Base-by-base conservation (phyloP, 306 rosid species). In the Hippophae rhamnoides region DNA sequence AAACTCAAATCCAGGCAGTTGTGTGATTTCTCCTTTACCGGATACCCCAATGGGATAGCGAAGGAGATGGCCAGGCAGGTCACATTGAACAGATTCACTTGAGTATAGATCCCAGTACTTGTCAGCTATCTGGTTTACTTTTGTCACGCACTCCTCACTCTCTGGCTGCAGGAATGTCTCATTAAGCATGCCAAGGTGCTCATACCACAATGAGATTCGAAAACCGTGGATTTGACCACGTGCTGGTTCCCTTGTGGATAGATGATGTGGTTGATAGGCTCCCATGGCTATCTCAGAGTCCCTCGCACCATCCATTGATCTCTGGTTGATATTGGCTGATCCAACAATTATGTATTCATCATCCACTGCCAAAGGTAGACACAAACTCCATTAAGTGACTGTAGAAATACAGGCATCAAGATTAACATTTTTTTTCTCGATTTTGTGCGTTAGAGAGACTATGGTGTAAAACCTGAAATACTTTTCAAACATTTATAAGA, bases 251-350 rank as follows among this genome's bases (percentile, higher is more conserved):
- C 65, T 52, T 23, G 60, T 59, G 0, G 74, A 74, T 9, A 68
- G 57, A 43, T 74, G 74, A 59, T 58, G 8, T 42, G 74, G 79
- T 40, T 74, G 79, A 59, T 58, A 68, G 42, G 67, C 79, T 64
- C 79, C 74, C 74, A 74, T 68, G 31, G 74, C 79, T 14, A 68
- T 74, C 68, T 68, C 78, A 45, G 78, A 74, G 64, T 74, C 78
- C 51, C 74, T 74, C 5, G 74, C 78, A 8, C 78, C 78, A 26
- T 68, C 70, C 74, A 74, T 74, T 47, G 74, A 68, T 58, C 74
- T 62, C 62, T 74, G 74, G 62, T 74, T 74, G 62, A 74, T 74
- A 69, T 31, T 31, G 38, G 38, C 38, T 31, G 38, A 31, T 31
- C 38, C 38, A 31, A 31, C 38, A 31, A 31, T 31, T 31, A 31